Evolutionary conservation across 768 basidiomycete genomes (phyloP).

Genomic region (Pisolithus microcarpus): DNA sequence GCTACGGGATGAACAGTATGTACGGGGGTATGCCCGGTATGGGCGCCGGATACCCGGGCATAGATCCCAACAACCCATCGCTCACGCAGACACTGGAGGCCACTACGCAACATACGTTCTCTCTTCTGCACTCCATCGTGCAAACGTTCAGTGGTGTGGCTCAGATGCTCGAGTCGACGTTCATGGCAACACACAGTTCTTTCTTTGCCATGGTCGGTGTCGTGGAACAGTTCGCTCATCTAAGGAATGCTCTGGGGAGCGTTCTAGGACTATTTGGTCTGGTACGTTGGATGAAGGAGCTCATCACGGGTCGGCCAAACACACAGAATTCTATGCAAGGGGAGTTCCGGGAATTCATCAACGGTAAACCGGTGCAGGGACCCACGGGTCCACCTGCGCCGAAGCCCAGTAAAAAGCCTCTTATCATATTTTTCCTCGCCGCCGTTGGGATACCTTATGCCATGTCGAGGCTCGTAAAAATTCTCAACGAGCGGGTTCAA

Average conservation of each 20-base stretch:
- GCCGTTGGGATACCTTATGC: constrained; percentile 89
- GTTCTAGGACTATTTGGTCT: constrained; percentile 90
- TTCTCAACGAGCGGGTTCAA: constrained; percentile 60
- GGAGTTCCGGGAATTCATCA: constrained; percentile 75
- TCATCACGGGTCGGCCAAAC: constrained; percentile 40
- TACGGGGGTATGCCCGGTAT: constrained; percentile 33
- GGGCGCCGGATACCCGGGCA: constrained; percentile 31
- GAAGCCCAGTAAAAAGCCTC: constrained; percentile 79
- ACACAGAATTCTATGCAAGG: constrained; percentile 40
- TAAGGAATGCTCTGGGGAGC: constrained; percentile 88
- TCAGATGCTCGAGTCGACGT: constrained; percentile 96
- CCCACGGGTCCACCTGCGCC: constrained; percentile 35
- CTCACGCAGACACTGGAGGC: constrained; percentile 84
- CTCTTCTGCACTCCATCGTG: constrained; percentile 89
- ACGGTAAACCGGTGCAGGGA: constrained; percentile 52
- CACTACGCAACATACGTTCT: constrained; percentile 88
- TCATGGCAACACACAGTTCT: constrained; percentile 92
- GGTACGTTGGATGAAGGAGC: constrained; percentile 73
- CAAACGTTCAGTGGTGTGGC: constrained; percentile 92
- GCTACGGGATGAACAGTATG: constrained; percentile 48
- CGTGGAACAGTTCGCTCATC: constrained; percentile 87
- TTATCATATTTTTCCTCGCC: constrained; percentile 89
- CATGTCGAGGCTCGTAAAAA: constrained; percentile 82
- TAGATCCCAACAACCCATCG: constrained; percentile 49
- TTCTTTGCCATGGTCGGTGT: constrained; percentile 98